Base-by-base conservation (phyloP, 139 green algal genomes). In the Haematococcus lacustris region DNA sequence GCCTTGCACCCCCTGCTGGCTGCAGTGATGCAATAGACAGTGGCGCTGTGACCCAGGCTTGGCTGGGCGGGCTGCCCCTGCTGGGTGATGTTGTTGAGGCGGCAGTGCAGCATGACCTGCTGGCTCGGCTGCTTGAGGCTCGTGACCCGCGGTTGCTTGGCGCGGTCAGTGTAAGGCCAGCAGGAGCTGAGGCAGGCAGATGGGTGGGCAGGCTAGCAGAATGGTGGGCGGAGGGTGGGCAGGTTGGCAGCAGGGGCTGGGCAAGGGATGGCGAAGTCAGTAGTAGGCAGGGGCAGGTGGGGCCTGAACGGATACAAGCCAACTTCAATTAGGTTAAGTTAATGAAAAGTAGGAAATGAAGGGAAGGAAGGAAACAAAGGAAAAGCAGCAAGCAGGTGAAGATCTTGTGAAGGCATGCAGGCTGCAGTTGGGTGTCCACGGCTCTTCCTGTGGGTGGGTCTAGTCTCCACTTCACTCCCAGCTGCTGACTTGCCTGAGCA, bases 31-130 rank as follows among this genome's bases (percentile, higher is more conserved):
- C 37, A 35, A 59, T 47, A 35, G 77, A 73, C 41, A 69, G 70
- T 30, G 65, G 68, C 40, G 61, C 76, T 34, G 72, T 85, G 25
- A 76, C 66, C 13, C 53, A 75, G 25, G 26, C 83, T n/a, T 90
- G 87, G 85, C 38, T 96, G 40, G 40, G 43, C 6, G 69, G 38
- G 35, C 76, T 95, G 68, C 91, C 90, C 9, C 73, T 97, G 32
- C 82, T 79, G n/a, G 71, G 62, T n/a, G 91, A 97, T 75, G 57
- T 68, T 0, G 79, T 86, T 7, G 91, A 97, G 76, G 88, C 89
- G 1, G 77, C 79, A 50, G 51, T 62, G 26, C 87, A 90, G 82
- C 91, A 98, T 78, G 86, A 86, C 50, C 85, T 90, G 81, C 86
- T 98, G 32, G 80, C 93, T 60, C 70, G 75, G 26, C 79, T 93